These are phyloP conservation scores for Aspergillus sp. DNA, from an alignment of 2,329 filamentous ascomycete species.

Conservation along the genomic window DNA sequence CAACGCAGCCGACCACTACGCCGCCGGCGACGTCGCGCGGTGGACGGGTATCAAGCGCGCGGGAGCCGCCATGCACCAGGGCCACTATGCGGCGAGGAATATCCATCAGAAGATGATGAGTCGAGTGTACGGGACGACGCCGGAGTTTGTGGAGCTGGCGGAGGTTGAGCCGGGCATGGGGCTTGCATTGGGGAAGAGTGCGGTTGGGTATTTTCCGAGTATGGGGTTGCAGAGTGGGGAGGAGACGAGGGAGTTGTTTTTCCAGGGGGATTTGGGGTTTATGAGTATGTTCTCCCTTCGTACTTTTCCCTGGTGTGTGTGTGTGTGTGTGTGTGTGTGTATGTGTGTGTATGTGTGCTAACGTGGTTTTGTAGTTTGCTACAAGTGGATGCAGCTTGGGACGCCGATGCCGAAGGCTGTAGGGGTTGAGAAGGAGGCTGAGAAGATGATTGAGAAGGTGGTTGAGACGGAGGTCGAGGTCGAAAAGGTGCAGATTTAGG, in stretches of 20 bases:
- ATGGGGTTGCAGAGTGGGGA: conserved; percentile 52
- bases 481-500: background rate
- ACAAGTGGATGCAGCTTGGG: conserved; percentile 57
- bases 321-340: background rate
- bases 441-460: background rate
- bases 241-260: conserved; percentile 53
- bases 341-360: conserved; percentile 1
- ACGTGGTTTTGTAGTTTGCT: conserved; percentile 52
- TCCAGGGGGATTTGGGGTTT: conserved; percentile 70
- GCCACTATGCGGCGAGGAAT: conserved; percentile 68
- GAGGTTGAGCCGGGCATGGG: conserved; percentile 70
- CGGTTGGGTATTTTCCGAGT: conserved; percentile 64
- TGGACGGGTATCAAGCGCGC: conserved; percentile 84
- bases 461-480: background rate
- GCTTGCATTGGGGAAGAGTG: conserved; percentile 71
- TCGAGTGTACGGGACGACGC: conserved; percentile 43
- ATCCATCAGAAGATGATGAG: conserved; percentile 66
- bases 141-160: conserved; percentile 56
- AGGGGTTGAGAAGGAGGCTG: background rate
- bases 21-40: conserved; percentile 68
- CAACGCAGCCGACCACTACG: conserved; percentile 67
- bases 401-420: background rate
- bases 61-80: conserved; percentile 75
- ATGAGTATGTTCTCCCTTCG: conserved; percentile 55
- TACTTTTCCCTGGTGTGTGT: background rate